These are phyloP conservation scores for Apiospora phragmitis DNA, from an alignment of 2,329 filamentous ascomycete genomes.

Conservation along the genomic window DNA sequence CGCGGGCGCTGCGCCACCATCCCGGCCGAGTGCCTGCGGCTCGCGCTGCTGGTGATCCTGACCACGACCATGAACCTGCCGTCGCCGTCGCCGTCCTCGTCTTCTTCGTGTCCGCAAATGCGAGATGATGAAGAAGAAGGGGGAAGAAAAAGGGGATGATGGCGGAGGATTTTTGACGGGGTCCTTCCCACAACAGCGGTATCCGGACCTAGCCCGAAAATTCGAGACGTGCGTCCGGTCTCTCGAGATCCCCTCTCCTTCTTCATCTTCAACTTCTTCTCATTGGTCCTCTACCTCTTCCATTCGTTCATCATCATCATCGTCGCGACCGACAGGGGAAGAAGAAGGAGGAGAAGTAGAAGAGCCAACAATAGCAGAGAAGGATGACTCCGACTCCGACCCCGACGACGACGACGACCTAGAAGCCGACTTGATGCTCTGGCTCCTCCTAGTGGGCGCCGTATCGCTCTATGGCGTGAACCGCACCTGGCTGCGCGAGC, in stretches of 20 bases:
- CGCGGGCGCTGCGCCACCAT: neutral
- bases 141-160: neutral
- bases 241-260: neutral
- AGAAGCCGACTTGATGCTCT: neutral
- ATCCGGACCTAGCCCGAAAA: neutral
- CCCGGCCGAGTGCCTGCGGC: neutral
- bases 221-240: neutral
- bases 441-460: constrained; percentile 1
- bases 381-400: no score
- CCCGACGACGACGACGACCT: neutral
- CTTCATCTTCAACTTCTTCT: neutral
- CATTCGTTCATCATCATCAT: no score
- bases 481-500: neutral
- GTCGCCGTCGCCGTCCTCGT: neutral
- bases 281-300: no score
- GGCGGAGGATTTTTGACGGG: neutral
- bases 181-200: neutral
- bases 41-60: neutral
- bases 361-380: no score
- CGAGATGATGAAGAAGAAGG: no score
- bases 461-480: neutral
- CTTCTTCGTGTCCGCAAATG: no score
- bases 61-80: neutral
- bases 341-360: no score
- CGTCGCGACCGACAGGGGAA: no score